These are phyloP conservation scores for Nicotiana obtusifolia DNA, from an alignment of 257 asterid genomes.

Conservation along the genomic window DNA sequence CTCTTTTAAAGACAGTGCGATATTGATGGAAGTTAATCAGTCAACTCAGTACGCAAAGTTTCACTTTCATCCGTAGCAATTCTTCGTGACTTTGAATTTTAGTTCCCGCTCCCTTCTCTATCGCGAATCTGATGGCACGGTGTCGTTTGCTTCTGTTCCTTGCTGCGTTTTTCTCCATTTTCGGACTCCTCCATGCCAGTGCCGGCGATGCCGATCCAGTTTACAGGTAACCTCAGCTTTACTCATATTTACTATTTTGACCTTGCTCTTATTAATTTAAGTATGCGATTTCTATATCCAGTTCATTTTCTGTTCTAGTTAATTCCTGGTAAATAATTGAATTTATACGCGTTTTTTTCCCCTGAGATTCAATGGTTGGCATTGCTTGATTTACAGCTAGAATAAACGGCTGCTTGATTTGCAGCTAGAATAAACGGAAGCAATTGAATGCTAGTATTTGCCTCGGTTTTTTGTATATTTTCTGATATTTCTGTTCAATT, in stretches of 20 bases:
- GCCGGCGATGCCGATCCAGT: conserved; percentile 78
- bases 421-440: neutral
- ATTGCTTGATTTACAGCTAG: neutral
- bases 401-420: neutral
- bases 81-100: conserved; percentile 8
- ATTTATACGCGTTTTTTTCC: neutral
- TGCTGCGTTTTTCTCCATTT: conserved; percentile 29
- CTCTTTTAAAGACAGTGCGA: neutral
- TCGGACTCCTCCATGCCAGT: conserved; percentile 45
- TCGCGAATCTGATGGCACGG: conserved; percentile 14
- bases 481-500: neutral
- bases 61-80: conserved; percentile 15
- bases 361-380: neutral
- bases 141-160: conserved; percentile 38
- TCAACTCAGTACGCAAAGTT: conserved; percentile 20
- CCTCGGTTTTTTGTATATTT: neutral
- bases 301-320: neutral
- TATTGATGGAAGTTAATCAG: conserved; percentile 24
- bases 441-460: neutral
- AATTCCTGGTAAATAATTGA: neutral
- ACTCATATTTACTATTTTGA: neutral
- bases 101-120: neutral
- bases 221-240: conserved; percentile 41
- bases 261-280: neutral
- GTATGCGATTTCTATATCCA: neutral